Percentiles rank a stretch among this genome's conserved stretches.
Evolutionary conservation across 805 yeast genomes (phyloP).

Genomic region (Metschnikowia colocasiae): DNA sequence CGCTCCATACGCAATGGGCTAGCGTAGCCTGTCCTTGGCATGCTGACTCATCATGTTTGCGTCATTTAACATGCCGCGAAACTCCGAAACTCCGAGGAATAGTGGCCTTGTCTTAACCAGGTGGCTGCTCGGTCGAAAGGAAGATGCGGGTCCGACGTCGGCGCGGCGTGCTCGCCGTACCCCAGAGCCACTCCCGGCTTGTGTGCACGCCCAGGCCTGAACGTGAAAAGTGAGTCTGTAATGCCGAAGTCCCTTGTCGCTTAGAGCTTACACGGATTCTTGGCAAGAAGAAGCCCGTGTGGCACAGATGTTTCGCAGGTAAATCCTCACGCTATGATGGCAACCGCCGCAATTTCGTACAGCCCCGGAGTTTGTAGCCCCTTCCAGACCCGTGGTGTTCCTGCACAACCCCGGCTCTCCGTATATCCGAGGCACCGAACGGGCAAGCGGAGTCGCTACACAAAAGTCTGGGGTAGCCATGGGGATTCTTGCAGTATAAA

Average conservation of each 20-base stretch:
- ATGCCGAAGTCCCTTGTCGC: background rate
- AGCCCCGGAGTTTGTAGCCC: background rate
- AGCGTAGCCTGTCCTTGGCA: background rate
- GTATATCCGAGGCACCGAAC: constrained; percentile 14
- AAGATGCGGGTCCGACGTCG: constrained; percentile 8
- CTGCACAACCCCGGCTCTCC: constrained; percentile 11
- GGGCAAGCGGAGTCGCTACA: constrained; percentile 5
- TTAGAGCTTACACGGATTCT: background rate
- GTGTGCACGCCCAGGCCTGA: constrained; percentile 1
- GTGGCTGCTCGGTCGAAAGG: constrained; percentile 6
- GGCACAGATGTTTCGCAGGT: too few species aligned
- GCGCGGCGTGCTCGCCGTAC: constrained; percentile 1
- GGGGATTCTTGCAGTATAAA: constrained; percentile 9
- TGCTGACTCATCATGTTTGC: background rate
- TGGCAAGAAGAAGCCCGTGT: too few species aligned
- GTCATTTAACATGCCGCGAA: background rate
- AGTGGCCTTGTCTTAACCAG: background rate
- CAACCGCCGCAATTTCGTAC: too few species aligned
- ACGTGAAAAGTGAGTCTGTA: constrained; percentile 2
- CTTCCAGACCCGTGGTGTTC: background rate
- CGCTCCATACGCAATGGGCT: too few species aligned
- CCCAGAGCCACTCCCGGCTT: background rate
- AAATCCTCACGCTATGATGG: too few species aligned
- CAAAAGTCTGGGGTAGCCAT: constrained; percentile 14
- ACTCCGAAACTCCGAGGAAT: constrained; percentile 7